Percentiles rank a stretch among this genome's conserved stretches.
phyloP scores from a whole-genome alignment of 1,284 basidiomycete species.

The Trichosporon sp. region DNA sequence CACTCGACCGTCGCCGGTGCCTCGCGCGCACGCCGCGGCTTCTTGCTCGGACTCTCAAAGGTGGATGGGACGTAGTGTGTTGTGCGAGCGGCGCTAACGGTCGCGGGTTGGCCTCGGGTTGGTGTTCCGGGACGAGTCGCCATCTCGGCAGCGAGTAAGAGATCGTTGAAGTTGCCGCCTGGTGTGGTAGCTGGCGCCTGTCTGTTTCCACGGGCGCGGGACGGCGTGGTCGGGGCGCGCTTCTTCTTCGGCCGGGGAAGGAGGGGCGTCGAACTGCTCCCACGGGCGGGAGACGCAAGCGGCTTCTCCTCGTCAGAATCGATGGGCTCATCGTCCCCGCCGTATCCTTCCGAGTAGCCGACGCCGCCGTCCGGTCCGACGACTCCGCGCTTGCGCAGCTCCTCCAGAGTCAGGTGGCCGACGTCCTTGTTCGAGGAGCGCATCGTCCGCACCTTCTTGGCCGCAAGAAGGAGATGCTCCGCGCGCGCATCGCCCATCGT shows the following conservation, averaged over 20 bases:
- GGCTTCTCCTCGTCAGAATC: conserved; percentile 32
- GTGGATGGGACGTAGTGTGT: conserved; percentile 21
- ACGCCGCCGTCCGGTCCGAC: conserved; percentile 52
- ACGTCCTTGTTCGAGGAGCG: conserved; percentile 37
- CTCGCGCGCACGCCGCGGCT: conserved; percentile 25
- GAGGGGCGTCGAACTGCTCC: conserved; percentile 33
- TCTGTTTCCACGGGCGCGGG: conserved; percentile 27
- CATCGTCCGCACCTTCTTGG: conserved; percentile 49
- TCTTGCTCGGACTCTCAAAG: conserved; percentile 41
- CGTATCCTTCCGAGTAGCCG: conserved; percentile 53
- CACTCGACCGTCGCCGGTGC: conserved; percentile 34
- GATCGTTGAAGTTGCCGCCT: conserved; percentile 52
- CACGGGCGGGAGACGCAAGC: conserved; percentile 1
- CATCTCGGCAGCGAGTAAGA: conserved; percentile 52
- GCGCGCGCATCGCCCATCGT: conserved; percentile 55
- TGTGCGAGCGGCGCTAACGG: conserved; percentile 11
- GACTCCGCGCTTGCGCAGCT: conserved; percentile 47
- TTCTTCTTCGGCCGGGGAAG: conserved; percentile 45
- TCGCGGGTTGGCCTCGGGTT: conserved; percentile 32
- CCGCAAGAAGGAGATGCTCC: conserved; percentile 54
- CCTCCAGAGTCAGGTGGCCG: conserved; percentile 47
- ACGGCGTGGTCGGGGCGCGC: conserved; percentile 43
- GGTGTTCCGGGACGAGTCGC: conserved; percentile 49
- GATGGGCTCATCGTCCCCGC: conserved; percentile 36
- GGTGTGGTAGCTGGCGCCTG: conserved; percentile 47